Conservation (phyloP, 352 stramenopile genomes). For the Globisporangium nunn region DNA sequence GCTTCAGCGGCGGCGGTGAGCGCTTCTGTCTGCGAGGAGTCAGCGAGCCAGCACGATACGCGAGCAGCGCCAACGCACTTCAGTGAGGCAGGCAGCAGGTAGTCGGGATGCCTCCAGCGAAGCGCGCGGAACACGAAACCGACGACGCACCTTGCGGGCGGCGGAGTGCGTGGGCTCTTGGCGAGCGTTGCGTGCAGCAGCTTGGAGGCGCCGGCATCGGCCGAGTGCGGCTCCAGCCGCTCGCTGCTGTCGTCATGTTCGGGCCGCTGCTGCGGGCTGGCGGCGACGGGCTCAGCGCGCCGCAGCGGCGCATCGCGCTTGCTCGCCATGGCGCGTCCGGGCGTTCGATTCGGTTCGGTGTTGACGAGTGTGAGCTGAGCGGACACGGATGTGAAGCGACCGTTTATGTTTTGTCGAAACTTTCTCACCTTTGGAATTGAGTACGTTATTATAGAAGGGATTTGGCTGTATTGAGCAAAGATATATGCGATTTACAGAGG, state of each 20-base stretch:
- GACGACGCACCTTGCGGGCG: background rate
- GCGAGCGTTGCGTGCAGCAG: background rate
- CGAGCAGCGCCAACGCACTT: no score
- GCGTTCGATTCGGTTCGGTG: background rate
- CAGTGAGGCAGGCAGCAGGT: no score
- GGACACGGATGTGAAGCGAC: background rate
- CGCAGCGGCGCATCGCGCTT: conserved; percentile 9
- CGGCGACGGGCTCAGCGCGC: background rate
- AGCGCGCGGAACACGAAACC: no score
- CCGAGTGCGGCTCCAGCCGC: background rate
- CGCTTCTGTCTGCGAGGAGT: background rate
- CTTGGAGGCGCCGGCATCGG: background rate
- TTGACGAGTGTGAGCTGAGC: background rate
- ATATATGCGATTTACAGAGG: background rate
- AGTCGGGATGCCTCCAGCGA: no score
- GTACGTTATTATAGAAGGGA: background rate
- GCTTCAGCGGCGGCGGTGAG: conserved; percentile 1
- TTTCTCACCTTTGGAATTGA: background rate
- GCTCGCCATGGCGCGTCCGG: conserved; percentile 1
- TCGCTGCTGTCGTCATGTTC: background rate
- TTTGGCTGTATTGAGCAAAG: background rate
- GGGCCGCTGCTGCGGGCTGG: background rate
- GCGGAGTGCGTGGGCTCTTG: background rate
- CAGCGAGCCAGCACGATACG: no score
- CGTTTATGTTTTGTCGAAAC: background rate